Base-by-base conservation (phyloP, 306 rosid genomes). In the Erythrophleum fordii region DNA sequence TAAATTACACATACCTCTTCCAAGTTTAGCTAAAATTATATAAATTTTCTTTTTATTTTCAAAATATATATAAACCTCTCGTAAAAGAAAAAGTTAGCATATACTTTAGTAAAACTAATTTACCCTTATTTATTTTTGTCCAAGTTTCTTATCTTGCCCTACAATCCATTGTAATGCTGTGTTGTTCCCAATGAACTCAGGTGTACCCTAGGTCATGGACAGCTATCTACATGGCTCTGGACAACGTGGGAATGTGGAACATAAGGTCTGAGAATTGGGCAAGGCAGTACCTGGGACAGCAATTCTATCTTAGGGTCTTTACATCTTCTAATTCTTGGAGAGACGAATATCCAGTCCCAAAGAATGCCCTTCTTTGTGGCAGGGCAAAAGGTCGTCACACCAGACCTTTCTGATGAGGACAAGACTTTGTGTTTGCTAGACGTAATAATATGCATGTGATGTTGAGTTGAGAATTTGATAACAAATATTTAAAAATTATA, bases 191-290 rank as follows among this genome's bases (percentile, higher is more conserved):
- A 25, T 46, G 70, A 69, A 52, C 85, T 67, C 89, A 93, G 95
- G 98, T 93, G 16, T 94, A 93, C 61, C 98, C 97, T 0, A 89
- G 42, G 81, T 52, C 99, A 46, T 95, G 99, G 98, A 95, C 99
- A 1, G 99, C 98, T 52, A 83, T 95, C 75, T 95, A 87, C 87
- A 72, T 95, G 81, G 86, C 99, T 0, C 76, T 95, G 62, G 99
- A 95, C 94, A 95, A 88, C 52, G 98, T 93, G 41, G 99, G 99
- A 85, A 91, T 95, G 93, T 95, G 99, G 99, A 93, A 93, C 79
- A 83, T 95, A 64, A 90, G 99, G 84, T 91, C 99, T 0, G 92
- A 93, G 87, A 85, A 90, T 67, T 95, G 99, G 98, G 98, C 64
- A 1, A 91, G 99, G 71, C 99, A 95, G 70, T 95, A 95, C 85